These are phyloP conservation scores for Saccharomycopsis selenospora DNA, from an alignment of 805 yeast genomes.

Conservation along the genomic window DNA sequence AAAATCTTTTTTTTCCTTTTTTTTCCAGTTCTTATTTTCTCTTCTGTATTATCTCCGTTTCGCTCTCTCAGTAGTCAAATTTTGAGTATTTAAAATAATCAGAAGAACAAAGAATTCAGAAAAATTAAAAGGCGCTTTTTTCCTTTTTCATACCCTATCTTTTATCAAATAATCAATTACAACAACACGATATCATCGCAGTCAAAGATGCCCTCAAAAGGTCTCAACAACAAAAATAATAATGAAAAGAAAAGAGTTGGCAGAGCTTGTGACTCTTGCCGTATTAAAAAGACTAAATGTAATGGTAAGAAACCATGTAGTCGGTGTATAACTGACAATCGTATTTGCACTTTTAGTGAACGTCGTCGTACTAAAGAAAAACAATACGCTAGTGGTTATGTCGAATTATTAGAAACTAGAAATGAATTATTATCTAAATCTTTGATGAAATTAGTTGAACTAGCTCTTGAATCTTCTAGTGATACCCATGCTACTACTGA, in stretches of 20 bases:
- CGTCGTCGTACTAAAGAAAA: constrained; percentile 47
- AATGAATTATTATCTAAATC: constrained; percentile 45
- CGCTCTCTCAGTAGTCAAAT: too few relatives aligned
- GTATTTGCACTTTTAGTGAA: constrained; percentile 52
- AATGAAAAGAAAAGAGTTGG: constrained; percentile 48
- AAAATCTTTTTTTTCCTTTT: too few relatives aligned
- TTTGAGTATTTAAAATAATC: too few relatives aligned
- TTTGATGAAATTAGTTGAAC: constrained; percentile 25
- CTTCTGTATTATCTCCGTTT: too few relatives aligned
- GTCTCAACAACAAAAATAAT: neutral
- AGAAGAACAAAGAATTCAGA: too few relatives aligned
- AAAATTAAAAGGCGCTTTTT: too few relatives aligned
- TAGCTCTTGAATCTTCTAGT: constrained; percentile 4
- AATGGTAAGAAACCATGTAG: constrained; percentile 57
- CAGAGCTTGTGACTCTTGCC: constrained; percentile 57
- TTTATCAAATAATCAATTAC: too few relatives aligned
- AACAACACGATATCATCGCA: too few relatives aligned
- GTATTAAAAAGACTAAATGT: constrained; percentile 57
- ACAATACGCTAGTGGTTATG: constrained; percentile 51
- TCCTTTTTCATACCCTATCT: too few relatives aligned
- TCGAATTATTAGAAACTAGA: constrained; percentile 55
- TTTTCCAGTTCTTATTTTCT: too few relatives aligned
- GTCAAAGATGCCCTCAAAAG: too few relatives aligned
- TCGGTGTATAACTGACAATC: constrained; percentile 47
- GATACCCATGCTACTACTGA: neutral